These are phyloP conservation scores for Boletales sp. DNA, from an alignment of 768 basidiomycete genomes.

Conservation along the genomic window DNA sequence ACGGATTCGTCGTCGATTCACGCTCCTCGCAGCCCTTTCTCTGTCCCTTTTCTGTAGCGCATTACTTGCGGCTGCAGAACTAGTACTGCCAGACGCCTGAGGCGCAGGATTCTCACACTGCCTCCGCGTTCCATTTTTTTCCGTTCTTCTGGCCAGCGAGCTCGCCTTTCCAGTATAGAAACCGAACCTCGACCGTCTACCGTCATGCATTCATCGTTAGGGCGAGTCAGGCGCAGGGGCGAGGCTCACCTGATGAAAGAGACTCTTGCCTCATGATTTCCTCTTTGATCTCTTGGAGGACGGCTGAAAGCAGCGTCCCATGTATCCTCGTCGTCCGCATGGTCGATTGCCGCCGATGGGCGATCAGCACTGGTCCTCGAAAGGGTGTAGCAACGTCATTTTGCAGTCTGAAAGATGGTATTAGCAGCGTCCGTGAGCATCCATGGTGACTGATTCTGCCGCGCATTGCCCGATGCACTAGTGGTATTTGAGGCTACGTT, in stretches of 20 bases:
- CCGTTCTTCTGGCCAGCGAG: constrained; percentile 23
- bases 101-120: constrained; percentile 7
- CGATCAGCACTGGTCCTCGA: constrained; percentile 26
- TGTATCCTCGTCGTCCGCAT: constrained; percentile 64
- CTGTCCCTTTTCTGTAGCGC: constrained; percentile 77
- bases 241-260: constrained; percentile 19
- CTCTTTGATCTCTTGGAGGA: constrained; percentile 86
- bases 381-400: constrained; percentile 74
- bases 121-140: constrained; percentile 1
- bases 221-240: not conserved
- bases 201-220: not conserved
- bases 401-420: constrained; percentile 76
- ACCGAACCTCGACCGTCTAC: constrained; percentile 55
- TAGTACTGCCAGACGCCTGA: constrained; percentile 11
- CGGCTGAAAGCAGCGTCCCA: constrained; percentile 80
- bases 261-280: constrained; percentile 68
- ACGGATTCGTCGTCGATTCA: constrained; percentile 68
- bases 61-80: constrained; percentile 48
- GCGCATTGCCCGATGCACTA: constrained; percentile 46
- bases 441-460: constrained; percentile 80
- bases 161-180: constrained; percentile 80
- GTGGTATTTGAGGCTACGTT: constrained; percentile 60
- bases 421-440: constrained; percentile 91
- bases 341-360: constrained; percentile 33
- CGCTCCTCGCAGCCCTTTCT: constrained; percentile 53